A percentile compares a stretch with the other conserved stretches of the same genome.
Conservation (phyloP, 2,329 filamentous ascomycete genomes). For the Macroventuria anomochaeta region DNA sequence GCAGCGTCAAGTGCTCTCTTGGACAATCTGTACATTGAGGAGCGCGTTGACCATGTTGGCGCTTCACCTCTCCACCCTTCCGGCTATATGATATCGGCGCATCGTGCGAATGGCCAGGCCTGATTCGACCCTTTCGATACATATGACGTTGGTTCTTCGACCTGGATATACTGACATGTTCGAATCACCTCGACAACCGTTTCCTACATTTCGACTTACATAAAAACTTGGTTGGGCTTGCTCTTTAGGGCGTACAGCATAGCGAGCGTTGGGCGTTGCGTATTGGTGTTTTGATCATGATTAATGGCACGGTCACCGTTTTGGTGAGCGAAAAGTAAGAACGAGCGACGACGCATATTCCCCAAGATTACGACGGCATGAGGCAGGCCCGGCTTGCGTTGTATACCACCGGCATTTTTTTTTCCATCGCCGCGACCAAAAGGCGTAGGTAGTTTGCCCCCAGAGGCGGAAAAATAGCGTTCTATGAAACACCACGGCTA, state of each 20-base stretch:
- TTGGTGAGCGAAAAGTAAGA: constrained; percentile 38
- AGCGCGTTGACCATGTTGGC: constrained; percentile 48
- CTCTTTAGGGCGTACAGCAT: constrained; percentile 42
- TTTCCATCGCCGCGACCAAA: neutral
- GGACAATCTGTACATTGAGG: constrained; percentile 41
- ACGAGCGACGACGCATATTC: constrained; percentile 41
- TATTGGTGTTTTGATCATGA: constrained; percentile 30
- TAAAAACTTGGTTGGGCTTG: constrained; percentile 25
- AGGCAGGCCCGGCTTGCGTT: constrained; percentile 20
- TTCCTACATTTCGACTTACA: constrained; percentile 19
- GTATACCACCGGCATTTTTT: constrained; percentile 23
- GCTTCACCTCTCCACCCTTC: constrained; percentile 45
- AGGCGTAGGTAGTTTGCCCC: constrained; percentile 20
- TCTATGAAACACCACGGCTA: constrained; percentile 5
- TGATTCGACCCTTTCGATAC: constrained; percentile 1
- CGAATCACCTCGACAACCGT: constrained; percentile 13
- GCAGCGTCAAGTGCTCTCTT: constrained; percentile 26
- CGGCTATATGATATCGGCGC: constrained; percentile 43
- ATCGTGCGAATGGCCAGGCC: constrained; percentile 16
- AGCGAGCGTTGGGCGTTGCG: constrained; percentile 47
- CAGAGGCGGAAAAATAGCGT: constrained; percentile 20
- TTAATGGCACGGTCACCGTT: constrained; percentile 20
- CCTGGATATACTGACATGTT: constrained; percentile 16
- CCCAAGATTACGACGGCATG: constrained; percentile 37
- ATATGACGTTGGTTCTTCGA: constrained; percentile 12